phyloP scores from a whole-genome alignment of 257 asterid genomes.

The Anisodus tanguticus region DNA sequence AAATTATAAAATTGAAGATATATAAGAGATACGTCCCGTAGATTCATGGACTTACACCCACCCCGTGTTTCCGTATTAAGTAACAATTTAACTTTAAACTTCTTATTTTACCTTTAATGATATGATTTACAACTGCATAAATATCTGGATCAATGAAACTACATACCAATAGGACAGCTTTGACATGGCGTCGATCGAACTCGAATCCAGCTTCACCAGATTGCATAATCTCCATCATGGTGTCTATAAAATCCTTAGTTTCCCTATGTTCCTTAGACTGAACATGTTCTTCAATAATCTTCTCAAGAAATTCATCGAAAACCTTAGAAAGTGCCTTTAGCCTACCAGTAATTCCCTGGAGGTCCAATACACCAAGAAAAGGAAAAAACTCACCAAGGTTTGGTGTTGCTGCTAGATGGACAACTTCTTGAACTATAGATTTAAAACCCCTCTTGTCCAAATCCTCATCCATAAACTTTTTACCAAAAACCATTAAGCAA shows the following conservation, averaged over 20 bases:
- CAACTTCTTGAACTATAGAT: slow-evolving; percentile 27
- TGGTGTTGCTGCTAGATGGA: slow-evolving; percentile 26
- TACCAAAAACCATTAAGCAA: slow-evolving; percentile 41
- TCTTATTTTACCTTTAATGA: no score
- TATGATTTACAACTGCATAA: no score
- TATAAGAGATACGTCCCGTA: no score
- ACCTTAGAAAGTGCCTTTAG: slow-evolving; percentile 28
- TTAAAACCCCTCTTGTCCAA: slow-evolving; percentile 30
- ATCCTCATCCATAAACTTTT: slow-evolving; percentile 34
- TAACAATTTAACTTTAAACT: no score
- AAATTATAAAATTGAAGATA: no score
- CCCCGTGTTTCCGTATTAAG: no score
- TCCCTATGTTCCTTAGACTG: background rate
- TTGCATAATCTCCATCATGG: slow-evolving; percentile 35
- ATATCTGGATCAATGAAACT: background rate
- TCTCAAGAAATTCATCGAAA: slow-evolving; percentile 35
- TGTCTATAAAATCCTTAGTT: slow-evolving; percentile 34
- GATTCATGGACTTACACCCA: no score
- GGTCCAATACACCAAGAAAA: slow-evolving; percentile 34
- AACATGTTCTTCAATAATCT: slow-evolving; percentile 30
- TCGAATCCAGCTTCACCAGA: slow-evolving; percentile 34
- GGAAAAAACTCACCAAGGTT: slow-evolving; percentile 41
- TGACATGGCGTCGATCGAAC: slow-evolving; percentile 32
- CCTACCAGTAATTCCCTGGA: slow-evolving; percentile 34
- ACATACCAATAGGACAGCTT: slow-evolving; percentile 36